Conservation (phyloP, 2,329 filamentous ascomycete genomes). For the Pseudocercospora macadamiae region DNA sequence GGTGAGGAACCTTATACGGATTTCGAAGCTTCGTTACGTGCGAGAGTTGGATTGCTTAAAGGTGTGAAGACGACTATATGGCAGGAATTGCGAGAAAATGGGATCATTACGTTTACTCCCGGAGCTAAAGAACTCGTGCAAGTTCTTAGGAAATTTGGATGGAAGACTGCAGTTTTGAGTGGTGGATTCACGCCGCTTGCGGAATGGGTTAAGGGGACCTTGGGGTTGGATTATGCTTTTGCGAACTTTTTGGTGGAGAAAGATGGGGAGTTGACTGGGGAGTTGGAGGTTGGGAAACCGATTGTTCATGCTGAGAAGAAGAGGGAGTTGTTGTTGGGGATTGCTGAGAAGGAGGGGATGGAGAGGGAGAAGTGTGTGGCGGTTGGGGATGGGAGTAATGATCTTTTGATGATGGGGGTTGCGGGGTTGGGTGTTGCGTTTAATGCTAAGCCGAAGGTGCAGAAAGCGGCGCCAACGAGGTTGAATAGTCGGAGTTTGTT, state of each 20-base stretch:
- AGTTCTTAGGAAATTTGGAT: slow-evolving; percentile 75
- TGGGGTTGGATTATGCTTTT: slow-evolving; percentile 84
- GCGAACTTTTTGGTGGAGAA: slow-evolving; percentile 77
- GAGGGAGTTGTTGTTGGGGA: slow-evolving; percentile 69
- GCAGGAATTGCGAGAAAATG: slow-evolving; percentile 65
- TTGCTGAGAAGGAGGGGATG: slow-evolving; percentile 69
- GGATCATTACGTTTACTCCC: slow-evolving; percentile 76
- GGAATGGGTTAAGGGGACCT: slow-evolving; percentile 75
- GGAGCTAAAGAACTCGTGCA: slow-evolving; percentile 76
- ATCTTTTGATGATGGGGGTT: slow-evolving; percentile 75
- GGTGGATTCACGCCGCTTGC: slow-evolving; percentile 92
- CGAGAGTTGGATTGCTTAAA: slow-evolving; percentile 77
- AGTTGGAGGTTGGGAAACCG: slow-evolving; percentile 67
- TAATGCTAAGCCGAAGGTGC: slow-evolving; percentile 81
- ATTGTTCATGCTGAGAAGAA: slow-evolving; percentile 80
- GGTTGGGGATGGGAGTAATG: slow-evolving; percentile 81
- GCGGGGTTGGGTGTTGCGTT: slow-evolving; percentile 80
- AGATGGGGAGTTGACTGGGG: slow-evolving; percentile 65
- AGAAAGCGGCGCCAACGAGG: slow-evolving; percentile 72
- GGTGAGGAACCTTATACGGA: slow-evolving; percentile 74
- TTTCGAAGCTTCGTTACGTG: slow-evolving; percentile 81
- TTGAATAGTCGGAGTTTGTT: slow-evolving; percentile 71
- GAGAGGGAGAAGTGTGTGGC: slow-evolving; percentile 69
- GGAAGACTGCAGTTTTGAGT: slow-evolving; percentile 86
- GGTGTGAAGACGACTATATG: slow-evolving; percentile 74